Base-by-base conservation (phyloP, 176 grass and related monocot species). In the Oryza officinalis region DNA sequence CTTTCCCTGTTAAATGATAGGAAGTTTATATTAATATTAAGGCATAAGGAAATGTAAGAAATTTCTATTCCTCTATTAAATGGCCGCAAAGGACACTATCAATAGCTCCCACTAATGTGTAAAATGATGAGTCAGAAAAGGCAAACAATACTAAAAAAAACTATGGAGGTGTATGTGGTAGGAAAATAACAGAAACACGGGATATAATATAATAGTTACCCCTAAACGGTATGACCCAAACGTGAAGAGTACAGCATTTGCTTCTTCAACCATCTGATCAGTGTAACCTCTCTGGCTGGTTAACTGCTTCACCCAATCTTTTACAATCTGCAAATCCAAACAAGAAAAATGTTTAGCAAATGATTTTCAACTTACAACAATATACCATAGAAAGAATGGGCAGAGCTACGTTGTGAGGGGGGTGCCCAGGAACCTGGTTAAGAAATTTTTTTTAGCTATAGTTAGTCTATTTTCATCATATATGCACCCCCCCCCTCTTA, bases 151-250 rank as follows among this genome's bases (percentile, higher is more conserved):
- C 12, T 30, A 35, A 5, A 35, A 35, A 35, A 27, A 25, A 47
- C 2, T 10, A 71, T 1, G 3, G 0, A 26, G 13, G 13, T 2
- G 27, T 18, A 43, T 17, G 6, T 4, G 10, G 6, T 28, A 72
- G 17, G 59, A 54, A 4, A 10, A 13, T 10, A 78, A 84, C 0
- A 52, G 27, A 8, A 68, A 14, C 46, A 61, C 54, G 13, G 37
- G 8, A 10, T n/a, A 57, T 13, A 40, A 10, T n/a, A 30, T 13
- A 47, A 9, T 6, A 65, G 44, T 87, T 94, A 99, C 97, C 93
- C 97, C 93, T 75, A 99, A 81, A 47, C 89, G 81, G 69, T 99
- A 99, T 6, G 97, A 99, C 28, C 97, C 97, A 54, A 99, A 99
- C 23, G 93, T 99, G 83, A 96, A 96, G 85, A 99, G 94, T 27